A percentile compares a stretch with the other conserved stretches of the same genome.
Evolutionary conservation across 2,329 filamentous ascomycete genomes (phyloP).

Genomic region (Penicillium sp.): DNA sequence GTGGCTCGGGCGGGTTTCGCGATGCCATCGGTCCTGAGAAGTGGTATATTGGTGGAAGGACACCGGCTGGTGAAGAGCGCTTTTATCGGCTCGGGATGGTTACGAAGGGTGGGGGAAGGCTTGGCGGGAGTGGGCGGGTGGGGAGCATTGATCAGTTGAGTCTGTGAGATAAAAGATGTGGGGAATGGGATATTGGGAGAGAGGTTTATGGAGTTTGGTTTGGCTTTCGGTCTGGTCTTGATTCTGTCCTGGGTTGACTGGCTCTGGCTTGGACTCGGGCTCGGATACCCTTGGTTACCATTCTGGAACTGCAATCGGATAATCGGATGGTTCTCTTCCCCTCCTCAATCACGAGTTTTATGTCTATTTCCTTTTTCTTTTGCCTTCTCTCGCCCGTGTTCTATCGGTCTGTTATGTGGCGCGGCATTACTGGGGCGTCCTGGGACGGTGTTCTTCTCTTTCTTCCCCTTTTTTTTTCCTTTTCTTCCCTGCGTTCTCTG

Average conservation of each 20-base stretch:
- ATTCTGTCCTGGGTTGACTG: background rate
- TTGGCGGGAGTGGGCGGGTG: slow-evolving; percentile 44
- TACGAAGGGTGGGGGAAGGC: slow-evolving; percentile 44
- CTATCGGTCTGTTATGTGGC: background rate
- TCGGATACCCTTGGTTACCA: background rate
- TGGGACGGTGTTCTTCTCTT: background rate
- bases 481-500: background rate
- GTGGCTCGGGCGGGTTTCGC: slow-evolving; percentile 48
- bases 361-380: background rate
- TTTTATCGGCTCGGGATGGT: slow-evolving; percentile 52
- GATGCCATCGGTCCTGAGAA: slow-evolving; percentile 51
- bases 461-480: background rate
- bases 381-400: background rate
- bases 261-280: background rate
- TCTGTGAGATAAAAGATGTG: slow-evolving; percentile 34
- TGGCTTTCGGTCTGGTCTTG: background rate
- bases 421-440: background rate
- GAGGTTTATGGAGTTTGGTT: background rate
- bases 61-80: slow-evolving; percentile 48
- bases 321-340: background rate
- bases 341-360: background rate
- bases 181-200: background rate
- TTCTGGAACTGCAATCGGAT: background rate
- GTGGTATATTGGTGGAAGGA: slow-evolving; percentile 54
- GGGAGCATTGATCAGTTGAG: slow-evolving; percentile 53